Evolutionary conservation across 176 grass and related monocot genomes (phyloP).

Genomic region (Oryza rufipogon): DNA sequence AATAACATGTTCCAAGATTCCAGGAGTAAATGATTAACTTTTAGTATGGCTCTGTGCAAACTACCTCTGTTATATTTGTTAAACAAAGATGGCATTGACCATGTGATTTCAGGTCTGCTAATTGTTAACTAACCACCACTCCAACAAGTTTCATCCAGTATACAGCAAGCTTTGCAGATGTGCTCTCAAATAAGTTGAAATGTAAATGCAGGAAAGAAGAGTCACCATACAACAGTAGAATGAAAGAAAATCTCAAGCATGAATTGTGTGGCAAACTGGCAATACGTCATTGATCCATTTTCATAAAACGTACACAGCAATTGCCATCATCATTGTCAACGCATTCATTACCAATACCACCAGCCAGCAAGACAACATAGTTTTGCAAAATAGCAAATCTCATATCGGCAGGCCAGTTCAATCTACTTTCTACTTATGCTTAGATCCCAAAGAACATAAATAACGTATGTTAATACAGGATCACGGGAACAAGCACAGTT

Average conservation of each 20-base stretch:
- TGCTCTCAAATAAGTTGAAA: not conserved
- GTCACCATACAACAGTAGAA: not conserved
- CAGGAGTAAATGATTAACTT: not conserved
- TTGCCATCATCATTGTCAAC: not conserved
- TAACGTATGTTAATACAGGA: not conserved
- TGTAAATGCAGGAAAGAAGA: not conserved
- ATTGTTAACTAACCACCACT: too few relatives aligned
- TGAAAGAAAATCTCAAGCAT: not conserved
- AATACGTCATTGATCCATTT: constrained; percentile 28
- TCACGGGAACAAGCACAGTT: not conserved
- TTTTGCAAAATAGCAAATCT: constrained; percentile 16
- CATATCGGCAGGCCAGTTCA: constrained; percentile 15
- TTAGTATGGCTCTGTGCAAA: not conserved
- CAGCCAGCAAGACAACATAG: constrained; percentile 5
- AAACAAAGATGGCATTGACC: not conserved
- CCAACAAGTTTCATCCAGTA: not conserved
- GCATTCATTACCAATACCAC: not conserved
- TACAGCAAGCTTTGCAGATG: not conserved
- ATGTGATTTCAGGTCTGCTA: not conserved
- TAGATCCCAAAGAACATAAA: constrained; percentile 32
- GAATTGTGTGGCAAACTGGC: constrained; percentile 4
- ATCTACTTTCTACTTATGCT: constrained; percentile 32
- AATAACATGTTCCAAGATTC: not conserved
- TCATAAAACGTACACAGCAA: constrained; percentile 32
- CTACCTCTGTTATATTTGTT: not conserved